These are phyloP conservation scores for Betula pendula DNA, from an alignment of 306 rosid genomes.

Conservation along the genomic window DNA sequence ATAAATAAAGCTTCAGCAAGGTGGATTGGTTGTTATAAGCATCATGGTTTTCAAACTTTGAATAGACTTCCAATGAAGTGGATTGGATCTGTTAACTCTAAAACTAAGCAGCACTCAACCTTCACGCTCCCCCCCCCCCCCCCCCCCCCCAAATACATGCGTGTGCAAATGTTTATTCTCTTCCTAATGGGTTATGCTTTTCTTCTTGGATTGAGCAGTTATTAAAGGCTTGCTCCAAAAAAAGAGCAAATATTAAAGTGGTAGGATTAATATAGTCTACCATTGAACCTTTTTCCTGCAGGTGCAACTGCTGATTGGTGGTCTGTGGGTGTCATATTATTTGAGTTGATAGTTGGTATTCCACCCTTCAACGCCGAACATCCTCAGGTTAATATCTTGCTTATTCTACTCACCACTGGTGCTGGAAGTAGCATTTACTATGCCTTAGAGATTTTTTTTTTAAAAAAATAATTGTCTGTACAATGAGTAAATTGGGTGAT, in stretches of 20 bases:
- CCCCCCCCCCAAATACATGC: not conserved
- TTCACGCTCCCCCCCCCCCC: not conserved
- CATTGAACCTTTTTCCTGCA: constrained; percentile 31
- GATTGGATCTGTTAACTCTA: not conserved
- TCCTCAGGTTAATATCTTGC: constrained; percentile 74
- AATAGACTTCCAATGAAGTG: constrained; percentile 1
- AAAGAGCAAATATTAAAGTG: constrained; percentile 8
- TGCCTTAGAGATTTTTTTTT: too few relatives aligned
- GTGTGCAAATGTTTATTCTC: not conserved
- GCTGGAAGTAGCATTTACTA: not conserved
- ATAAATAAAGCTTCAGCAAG: constrained; percentile 8
- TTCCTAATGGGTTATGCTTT: not conserved
- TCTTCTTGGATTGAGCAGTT: constrained; percentile 12
- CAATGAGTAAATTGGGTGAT: not conserved
- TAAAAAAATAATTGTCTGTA: not conserved
- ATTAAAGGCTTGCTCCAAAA: not conserved
- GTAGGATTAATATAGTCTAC: constrained; percentile 6
- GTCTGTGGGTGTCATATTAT: constrained; percentile 98
- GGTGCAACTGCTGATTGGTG: constrained; percentile 99
- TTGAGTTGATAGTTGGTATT: constrained; percentile 95
- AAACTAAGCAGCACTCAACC: not conserved
- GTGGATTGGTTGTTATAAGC: not conserved
- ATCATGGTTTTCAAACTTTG: not conserved
- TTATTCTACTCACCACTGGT: constrained; percentile 5
- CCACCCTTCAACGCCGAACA: constrained; percentile 99